phyloP scores from a whole-genome alignment of 2,329 filamentous ascomycete species.

The Acrodontium crateriforme region DNA sequence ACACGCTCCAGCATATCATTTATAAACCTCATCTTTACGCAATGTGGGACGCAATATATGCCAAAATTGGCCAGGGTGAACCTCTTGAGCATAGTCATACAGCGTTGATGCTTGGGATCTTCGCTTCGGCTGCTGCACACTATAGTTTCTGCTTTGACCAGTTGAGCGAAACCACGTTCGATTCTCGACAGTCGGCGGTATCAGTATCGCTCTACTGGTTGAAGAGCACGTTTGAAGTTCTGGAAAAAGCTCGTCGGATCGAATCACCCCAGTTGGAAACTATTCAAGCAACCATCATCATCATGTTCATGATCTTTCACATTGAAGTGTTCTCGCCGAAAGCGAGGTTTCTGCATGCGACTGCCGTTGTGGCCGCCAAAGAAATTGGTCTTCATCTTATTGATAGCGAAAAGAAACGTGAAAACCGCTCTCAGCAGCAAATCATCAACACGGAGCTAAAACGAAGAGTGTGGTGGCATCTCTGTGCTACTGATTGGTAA shows the following conservation, averaged over 20 bases:
- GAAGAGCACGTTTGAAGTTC: slow-evolving; percentile 5
- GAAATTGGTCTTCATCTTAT: slow-evolving; percentile 13
- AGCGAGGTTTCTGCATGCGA: slow-evolving; percentile 9
- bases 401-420: slow-evolving; percentile 5
- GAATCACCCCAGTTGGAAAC: slow-evolving; percentile 9
- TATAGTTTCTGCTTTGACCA: slow-evolving; percentile 4
- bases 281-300: slow-evolving; percentile 16
- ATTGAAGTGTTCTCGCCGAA: slow-evolving; percentile 15
- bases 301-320: slow-evolving; percentile 17
- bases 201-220: slow-evolving; percentile 6
- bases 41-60: slow-evolving; percentile 8
- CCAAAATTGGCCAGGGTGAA: slow-evolving; percentile 3
- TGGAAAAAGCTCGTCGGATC: slow-evolving; percentile 5
- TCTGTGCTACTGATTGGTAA: slow-evolving; percentile 16
- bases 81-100: slow-evolving; percentile 1
- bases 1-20: slow-evolving; percentile 15
- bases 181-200: slow-evolving; percentile 1
- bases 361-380: slow-evolving; percentile 10
- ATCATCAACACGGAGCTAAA: slow-evolving; percentile 14
- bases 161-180: slow-evolving; percentile 2
- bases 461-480: slow-evolving; percentile 17
- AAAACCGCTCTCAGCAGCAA: slow-evolving; percentile 3
- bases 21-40: slow-evolving; percentile 9
- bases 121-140: slow-evolving; percentile 6
- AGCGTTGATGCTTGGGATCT: slow-evolving; percentile 7